Base-by-base conservation (phyloP, 2,329 filamentous ascomycete genomes). In the Sporothrix mexicana region DNA sequence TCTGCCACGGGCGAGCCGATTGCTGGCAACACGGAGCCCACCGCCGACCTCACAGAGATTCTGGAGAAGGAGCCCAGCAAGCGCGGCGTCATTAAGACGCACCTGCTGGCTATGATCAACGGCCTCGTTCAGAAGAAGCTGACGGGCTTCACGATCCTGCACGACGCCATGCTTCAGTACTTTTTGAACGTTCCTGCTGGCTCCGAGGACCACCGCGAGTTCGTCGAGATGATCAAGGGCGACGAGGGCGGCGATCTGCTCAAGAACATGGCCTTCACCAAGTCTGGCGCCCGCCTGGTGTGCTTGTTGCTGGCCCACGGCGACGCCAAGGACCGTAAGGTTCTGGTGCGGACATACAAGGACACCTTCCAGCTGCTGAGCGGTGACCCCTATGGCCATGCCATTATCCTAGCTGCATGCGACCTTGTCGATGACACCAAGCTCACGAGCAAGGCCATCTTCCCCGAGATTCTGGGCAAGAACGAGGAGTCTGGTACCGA, bases 151-250 rank as follows among this genome's bases (percentile, higher is more conserved):
- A 98, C 95, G 1, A 97, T 99, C 88, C 88, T 99, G 23, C 97
- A 99, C 82, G 96, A 98, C 79, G 96, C 96, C 68, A 97, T 99
- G 95, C 86, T 98, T 74, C 95, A 99, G 80, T 99, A 98, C 82
- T 98, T 95, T 83, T 84, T 94, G 70, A 95, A 92, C 78, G 90
- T 91, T 64, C 91, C 92, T 76, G 85, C 88, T 4, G 94, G 92
- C 3, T 93, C 91, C 61, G 90, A 93, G 73, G 95, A 98, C 80
- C 91, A 93, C 57, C 92, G 86, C 45, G 94, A 97, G 77, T 98
- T 97, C 79, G 84, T 97, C 73, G 95, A 98, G 81, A 87, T 97
- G 77, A 85, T 99, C 79, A 97, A 97, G 84, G 93, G 93, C 55
- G 95, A 99, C 76, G 93, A 97, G 79, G 91, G 92, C 73, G 94